A percentile compares a stretch with the other conserved stretches of the same genome.
These are phyloP conservation scores for Viola odorata DNA, from an alignment of 345 rosid species.

Conservation along the genomic window DNA sequence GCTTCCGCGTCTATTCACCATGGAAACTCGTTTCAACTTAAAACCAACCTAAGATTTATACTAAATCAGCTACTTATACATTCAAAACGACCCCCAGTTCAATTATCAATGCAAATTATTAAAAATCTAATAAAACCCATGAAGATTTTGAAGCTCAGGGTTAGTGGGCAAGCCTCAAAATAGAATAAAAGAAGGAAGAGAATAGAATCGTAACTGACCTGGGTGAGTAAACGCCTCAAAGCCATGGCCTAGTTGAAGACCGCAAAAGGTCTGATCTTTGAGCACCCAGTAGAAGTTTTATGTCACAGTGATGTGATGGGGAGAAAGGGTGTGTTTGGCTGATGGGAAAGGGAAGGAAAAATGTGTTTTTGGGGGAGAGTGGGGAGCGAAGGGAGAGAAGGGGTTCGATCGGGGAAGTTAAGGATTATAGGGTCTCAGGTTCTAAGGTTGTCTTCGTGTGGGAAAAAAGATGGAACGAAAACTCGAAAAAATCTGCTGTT, in stretches of 20 bases:
- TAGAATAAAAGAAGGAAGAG: not conserved
- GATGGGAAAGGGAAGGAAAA: slow-evolving; percentile 11
- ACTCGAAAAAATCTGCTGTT: too few species aligned
- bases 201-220: slow-evolving; percentile 33
- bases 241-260: slow-evolving; percentile 49
- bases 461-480: too few species aligned
- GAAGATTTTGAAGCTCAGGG: too few species aligned
- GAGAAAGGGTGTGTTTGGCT: slow-evolving; percentile 19
- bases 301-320: not conserved
- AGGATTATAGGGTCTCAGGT: too few species aligned
- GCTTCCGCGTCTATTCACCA: not conserved
- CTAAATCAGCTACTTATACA: too few species aligned
- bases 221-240: slow-evolving; percentile 79
- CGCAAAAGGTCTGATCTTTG: slow-evolving; percentile 14
- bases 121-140: too few species aligned
- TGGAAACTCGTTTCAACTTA: not conserved
- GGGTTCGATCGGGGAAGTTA: too few species aligned
- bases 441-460: too few species aligned
- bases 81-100: too few species aligned
- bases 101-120: too few species aligned
- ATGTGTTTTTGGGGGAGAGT: not conserved
- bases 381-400: not conserved
- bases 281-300: not conserved
- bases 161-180: not conserved
- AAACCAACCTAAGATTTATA: not conserved